Evolutionary conservation across 2,329 filamentous ascomycete genomes (phyloP).

Genomic region (Ascochyta fabae): DNA sequence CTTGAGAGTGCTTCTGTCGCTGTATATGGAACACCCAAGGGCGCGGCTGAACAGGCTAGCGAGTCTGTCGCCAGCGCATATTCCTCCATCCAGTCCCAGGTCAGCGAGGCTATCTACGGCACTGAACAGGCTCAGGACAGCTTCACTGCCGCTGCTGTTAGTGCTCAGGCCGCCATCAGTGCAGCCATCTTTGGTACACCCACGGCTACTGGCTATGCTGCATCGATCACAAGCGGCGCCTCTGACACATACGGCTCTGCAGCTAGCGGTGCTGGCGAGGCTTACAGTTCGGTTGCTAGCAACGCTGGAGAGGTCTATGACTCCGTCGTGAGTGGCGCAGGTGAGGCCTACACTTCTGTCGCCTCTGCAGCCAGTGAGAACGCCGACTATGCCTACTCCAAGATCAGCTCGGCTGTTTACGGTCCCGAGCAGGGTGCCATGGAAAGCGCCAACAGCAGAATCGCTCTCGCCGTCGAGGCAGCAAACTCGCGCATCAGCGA

Average conservation of each 20-base stretch:
- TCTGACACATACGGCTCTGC: conserved; percentile 53
- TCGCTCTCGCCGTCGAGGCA: conserved; percentile 52
- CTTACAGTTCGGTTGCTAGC: conserved; percentile 56
- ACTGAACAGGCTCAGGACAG: conserved; percentile 60
- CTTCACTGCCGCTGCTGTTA: conserved; percentile 61
- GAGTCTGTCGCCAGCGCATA: conserved; percentile 61
- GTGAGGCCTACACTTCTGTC: conserved; percentile 53
- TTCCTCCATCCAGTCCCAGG: conserved; percentile 56
- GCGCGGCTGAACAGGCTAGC: conserved; percentile 60
- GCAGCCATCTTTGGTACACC: conserved; percentile 64
- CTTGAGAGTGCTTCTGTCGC: conserved; percentile 65
- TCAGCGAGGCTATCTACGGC: conserved; percentile 63
- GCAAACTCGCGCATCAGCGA: conserved; percentile 53
- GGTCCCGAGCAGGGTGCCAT: conserved; percentile 56
- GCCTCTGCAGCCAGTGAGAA: conserved; percentile 55
- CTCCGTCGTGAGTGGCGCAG: conserved; percentile 39
- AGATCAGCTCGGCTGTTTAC: conserved; percentile 55
- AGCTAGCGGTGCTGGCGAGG: conserved; percentile 54
- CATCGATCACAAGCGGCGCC: conserved; percentile 35
- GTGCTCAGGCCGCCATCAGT: conserved; percentile 62
- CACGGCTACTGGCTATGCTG: conserved; percentile 53
- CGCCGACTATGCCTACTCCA: conserved; percentile 39
- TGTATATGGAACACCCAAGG: conserved; percentile 64
- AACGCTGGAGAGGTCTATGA: conserved; percentile 55
- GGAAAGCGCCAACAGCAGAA: conserved; percentile 52